phyloP scores from a whole-genome alignment of 768 basidiomycete species.

The Psilocybe subaeruginosa region DNA sequence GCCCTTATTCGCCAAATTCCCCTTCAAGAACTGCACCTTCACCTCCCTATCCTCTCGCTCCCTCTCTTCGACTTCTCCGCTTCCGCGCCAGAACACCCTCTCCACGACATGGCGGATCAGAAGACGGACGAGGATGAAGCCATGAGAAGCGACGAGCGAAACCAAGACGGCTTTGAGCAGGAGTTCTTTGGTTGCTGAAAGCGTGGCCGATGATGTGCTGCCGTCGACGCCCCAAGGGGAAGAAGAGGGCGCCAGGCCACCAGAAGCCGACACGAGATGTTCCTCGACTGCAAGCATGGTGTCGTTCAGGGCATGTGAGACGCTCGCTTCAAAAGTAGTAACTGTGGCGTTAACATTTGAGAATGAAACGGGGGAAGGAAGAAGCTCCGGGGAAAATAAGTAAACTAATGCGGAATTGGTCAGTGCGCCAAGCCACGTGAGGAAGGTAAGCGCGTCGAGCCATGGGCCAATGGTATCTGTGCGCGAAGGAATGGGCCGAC shows the following conservation, averaged over 20 bases:
- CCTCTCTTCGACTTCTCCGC: constrained; percentile 62
- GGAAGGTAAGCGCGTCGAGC: constrained; percentile 85
- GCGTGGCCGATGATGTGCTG: constrained; percentile 17
- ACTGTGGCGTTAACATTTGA: background rate
- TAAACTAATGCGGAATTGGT: constrained; percentile 85
- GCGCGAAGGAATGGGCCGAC: constrained; percentile 84
- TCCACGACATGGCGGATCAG: constrained; percentile 72
- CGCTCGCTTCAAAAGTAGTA: background rate
- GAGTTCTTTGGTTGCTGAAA: constrained; percentile 48
- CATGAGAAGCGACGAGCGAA: constrained; percentile 85
- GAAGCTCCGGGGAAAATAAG: constrained; percentile 22
- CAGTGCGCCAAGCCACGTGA: constrained; percentile 88
- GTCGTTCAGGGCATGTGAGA: constrained; percentile 5
- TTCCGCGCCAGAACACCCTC: constrained; percentile 76
- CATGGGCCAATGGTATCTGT: constrained; percentile 94
- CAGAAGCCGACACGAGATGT: constrained; percentile 19
- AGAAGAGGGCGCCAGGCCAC: background rate
- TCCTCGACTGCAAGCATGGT: constrained; percentile 14
- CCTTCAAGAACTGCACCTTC: constrained; percentile 41
- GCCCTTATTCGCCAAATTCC: constrained; percentile 11
- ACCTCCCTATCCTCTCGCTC: constrained; percentile 56
- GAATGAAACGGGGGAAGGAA: constrained; percentile 8
- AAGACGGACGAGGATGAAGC: constrained; percentile 69
- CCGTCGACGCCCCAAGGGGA: constrained; percentile 26
- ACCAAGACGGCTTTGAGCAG: constrained; percentile 69